Evolutionary conservation across 352 stramenopile species (phyloP).

Genomic region (Globisporangium camurandrum): DNA sequence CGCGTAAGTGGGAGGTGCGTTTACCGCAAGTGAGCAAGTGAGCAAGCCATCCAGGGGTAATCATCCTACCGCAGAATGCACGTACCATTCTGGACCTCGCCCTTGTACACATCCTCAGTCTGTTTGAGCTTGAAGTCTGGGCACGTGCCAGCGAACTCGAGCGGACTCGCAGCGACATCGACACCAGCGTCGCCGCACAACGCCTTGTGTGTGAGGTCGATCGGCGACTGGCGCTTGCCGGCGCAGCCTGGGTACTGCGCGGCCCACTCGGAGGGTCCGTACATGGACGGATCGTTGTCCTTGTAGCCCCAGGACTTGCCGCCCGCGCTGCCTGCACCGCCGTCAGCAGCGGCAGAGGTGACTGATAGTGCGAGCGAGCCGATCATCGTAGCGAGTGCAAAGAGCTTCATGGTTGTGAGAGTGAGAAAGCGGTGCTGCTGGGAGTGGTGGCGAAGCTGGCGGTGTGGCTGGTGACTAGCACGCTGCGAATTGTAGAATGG

Average conservation of each 20-base stretch:
- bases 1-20: too few relatives aligned
- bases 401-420: conserved; percentile 7
- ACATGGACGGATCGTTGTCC: conserved; percentile 12
- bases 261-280: conserved; percentile 15
- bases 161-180: background rate
- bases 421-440: background rate
- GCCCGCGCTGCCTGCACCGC: background rate
- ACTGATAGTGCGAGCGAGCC: background rate
- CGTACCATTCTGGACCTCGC: conserved; percentile 7
- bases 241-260: conserved; percentile 11
- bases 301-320: conserved; percentile 9
- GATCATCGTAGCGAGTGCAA: background rate
- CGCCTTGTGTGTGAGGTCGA: conserved; percentile 6
- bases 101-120: conserved; percentile 11
- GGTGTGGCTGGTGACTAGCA: conserved; percentile 1
- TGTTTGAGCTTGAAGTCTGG: conserved; percentile 8
- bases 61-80: background rate
- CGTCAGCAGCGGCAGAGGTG: conserved; percentile 1
- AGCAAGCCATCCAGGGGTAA: background rate
- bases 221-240: conserved; percentile 26
- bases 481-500: conserved; percentile 12
- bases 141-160: conserved; percentile 8
- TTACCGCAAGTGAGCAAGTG: background rate
- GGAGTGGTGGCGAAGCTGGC: conserved; percentile 1
- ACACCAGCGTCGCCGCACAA: background rate